Conservation (phyloP, 208 protist genomes). For the Perkinsela sp. region DNA sequence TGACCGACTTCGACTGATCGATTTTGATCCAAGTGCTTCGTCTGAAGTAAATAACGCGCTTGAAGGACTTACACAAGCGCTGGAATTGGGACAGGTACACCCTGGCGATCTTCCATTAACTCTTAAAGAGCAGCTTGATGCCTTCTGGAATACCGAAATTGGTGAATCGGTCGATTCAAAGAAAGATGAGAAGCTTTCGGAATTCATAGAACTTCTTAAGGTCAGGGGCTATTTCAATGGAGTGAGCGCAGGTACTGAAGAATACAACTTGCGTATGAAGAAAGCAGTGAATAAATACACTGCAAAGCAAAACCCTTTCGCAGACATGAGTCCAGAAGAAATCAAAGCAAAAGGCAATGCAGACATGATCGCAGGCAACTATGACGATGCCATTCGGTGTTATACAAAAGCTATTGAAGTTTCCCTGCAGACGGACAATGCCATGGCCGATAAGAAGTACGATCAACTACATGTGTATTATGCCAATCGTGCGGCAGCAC, state of each 20-base stretch:
- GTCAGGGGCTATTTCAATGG: slow-evolving; percentile 68
- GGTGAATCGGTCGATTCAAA: slow-evolving; percentile 13
- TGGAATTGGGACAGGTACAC: too few relatives aligned
- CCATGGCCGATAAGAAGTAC: not conserved
- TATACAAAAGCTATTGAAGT: slow-evolving; percentile 73
- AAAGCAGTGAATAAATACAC: slow-evolving; percentile 60
- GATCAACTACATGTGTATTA: slow-evolving; percentile 26
- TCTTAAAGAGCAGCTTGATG: too few relatives aligned
- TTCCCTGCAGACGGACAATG: slow-evolving; percentile 20
- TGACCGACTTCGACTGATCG: too few relatives aligned
- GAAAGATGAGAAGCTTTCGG: slow-evolving; percentile 47
- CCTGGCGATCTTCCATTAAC: too few relatives aligned
- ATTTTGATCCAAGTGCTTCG: too few relatives aligned
- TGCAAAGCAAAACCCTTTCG: slow-evolving; percentile 59
- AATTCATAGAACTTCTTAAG: slow-evolving; percentile 44
- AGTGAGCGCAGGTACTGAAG: slow-evolving; percentile 20
- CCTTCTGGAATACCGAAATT: too few relatives aligned
- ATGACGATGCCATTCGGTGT: slow-evolving; percentile 65
- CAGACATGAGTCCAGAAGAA: slow-evolving; percentile 53
- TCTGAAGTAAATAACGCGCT: too few relatives aligned
- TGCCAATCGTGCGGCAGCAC: slow-evolving; percentile 58
- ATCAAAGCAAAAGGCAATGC: slow-evolving; percentile 73
- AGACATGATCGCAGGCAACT: slow-evolving; percentile 54
- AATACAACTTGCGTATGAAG: slow-evolving; percentile 34
- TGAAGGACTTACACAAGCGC: too few relatives aligned